phyloP scores from a whole-genome alignment of 345 rosid species.

The Nephelium lappaceum region DNA sequence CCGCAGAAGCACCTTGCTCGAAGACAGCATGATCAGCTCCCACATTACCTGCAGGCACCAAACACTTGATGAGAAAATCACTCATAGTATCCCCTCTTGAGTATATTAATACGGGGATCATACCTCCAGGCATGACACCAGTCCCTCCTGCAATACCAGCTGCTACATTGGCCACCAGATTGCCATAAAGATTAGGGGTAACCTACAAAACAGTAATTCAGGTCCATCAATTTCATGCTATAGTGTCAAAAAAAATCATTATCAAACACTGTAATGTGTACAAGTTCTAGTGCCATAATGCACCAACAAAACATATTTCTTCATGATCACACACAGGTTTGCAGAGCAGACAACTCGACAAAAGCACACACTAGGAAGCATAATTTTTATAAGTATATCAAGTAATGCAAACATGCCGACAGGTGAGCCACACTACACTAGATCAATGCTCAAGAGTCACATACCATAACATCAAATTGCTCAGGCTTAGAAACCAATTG shows the following conservation, averaged over 20 bases:
- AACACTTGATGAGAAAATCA: conserved; percentile 2
- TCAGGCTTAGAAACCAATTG: conserved; percentile 97
- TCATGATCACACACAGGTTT: too few relatives aligned
- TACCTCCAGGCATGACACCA: conserved; percentile 99
- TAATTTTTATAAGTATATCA: background rate
- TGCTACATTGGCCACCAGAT: conserved; percentile 83
- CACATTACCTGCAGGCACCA: conserved; percentile 62
- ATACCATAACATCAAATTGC: conserved; percentile 98
- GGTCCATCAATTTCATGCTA: background rate
- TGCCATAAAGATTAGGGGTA: conserved; percentile 92
- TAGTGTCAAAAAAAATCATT: background rate
- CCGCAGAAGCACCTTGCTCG: conserved; percentile 99
- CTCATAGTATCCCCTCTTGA: background rate
- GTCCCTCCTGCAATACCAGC: conserved; percentile 99
- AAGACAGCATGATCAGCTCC: conserved; percentile 91
- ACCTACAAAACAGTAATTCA: conserved; percentile 51
- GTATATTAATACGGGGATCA: background rate
- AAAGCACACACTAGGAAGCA: background rate
- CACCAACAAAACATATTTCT: background rate
- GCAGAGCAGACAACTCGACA: too few relatives aligned
- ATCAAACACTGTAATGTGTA: background rate
- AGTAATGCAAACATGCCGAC: background rate
- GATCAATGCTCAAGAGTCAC: conserved; percentile 9
- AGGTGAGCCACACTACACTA: background rate
- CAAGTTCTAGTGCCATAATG: background rate